These are phyloP conservation scores for Starmerella ratchasimensis DNA, from an alignment of 805 yeast species.

Conservation along the genomic window DNA sequence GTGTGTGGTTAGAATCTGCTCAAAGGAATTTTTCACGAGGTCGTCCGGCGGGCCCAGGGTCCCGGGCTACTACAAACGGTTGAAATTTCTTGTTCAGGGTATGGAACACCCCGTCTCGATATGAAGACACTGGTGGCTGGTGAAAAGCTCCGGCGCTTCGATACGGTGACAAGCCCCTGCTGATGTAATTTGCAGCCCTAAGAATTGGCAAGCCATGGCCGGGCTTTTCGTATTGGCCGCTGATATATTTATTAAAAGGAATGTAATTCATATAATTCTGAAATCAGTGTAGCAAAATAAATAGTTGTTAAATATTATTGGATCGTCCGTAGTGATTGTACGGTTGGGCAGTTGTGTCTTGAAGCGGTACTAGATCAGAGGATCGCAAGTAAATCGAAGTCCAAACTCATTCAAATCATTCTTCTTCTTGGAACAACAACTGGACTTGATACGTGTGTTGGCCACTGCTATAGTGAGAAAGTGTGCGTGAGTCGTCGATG, in stretches of 20 bases:
- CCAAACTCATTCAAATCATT: neutral
- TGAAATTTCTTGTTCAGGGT: neutral
- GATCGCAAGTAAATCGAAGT: neutral
- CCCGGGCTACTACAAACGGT: neutral
- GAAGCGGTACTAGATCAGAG: too few relatives aligned
- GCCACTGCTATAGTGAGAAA: conserved; percentile 60
- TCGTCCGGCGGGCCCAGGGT: neutral
- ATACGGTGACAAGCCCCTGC: too few relatives aligned
- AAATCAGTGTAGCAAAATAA: neutral
- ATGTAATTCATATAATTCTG: neutral
- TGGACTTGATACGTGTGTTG: conserved; percentile 52
- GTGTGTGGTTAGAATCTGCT: neutral
- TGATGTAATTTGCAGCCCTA: too few relatives aligned
- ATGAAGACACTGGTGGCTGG: too few relatives aligned
- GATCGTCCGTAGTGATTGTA: too few relatives aligned
- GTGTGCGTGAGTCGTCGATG: conserved; percentile 31
- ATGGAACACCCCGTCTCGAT: too few relatives aligned
- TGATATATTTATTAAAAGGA: too few relatives aligned
- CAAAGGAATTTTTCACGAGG: conserved; percentile 10
- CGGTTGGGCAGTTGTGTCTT: too few relatives aligned
- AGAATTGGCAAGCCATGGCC: neutral
- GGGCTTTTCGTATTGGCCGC: too few relatives aligned
- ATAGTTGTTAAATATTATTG: too few relatives aligned
- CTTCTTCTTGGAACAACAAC: conserved; percentile 31
- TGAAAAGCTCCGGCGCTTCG: too few relatives aligned